Evolutionary conservation across 106 monocot genomes (phyloP), one percentile per base, ranked within the genome.

Genomic region (Platanthera zijinensis): DNA sequence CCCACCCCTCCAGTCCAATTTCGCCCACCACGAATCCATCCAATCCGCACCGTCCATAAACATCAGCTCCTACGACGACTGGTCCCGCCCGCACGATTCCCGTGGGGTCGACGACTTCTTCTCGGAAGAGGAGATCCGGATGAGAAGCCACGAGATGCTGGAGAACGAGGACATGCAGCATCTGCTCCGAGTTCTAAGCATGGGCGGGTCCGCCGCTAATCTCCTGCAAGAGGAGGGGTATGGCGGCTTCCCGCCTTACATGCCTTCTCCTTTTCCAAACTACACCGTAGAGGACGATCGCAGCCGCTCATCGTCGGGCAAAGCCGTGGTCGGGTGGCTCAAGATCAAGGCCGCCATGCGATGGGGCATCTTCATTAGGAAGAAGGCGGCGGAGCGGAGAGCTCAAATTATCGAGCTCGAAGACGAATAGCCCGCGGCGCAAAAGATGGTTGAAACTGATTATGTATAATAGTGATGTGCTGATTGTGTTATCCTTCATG

Each of bases 311-410:
- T 72, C 84, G 0, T 77, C 75, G 15, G 84, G 90, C 45, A 87
- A 77, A 77, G 87, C 85, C 6, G 83, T 82, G 32, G 83, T 85
- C 14, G 90, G 87, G 6, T 90, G 90, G 90, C 87, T 87, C 12
- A 90, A 90, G 85, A 83, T 87, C 73, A 90, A 90, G 57, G 90
- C 90, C n/a, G 87, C 83, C 10, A 85, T 90, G 85, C 76, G 84
- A 70, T 90, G 90, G 90, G 90, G 87, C 45, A 90, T 90, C 48
- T 87, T 90, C 11, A 73, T 87, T 25, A 63, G 87, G 61, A 85
- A 87, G 80, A 88, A 76, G 69, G 84, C 84, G 8, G 87, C 87
- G 2, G 81, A 84, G 56, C 84, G 71, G 51, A 80, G 87, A 72
- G 87, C 87, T 72, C 87, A 81, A 72, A 78, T 87, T 32, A 75